phyloP scores from a whole-genome alignment of 1,284 basidiomycete species.

The Hypsizygus ulmarius region DNA sequence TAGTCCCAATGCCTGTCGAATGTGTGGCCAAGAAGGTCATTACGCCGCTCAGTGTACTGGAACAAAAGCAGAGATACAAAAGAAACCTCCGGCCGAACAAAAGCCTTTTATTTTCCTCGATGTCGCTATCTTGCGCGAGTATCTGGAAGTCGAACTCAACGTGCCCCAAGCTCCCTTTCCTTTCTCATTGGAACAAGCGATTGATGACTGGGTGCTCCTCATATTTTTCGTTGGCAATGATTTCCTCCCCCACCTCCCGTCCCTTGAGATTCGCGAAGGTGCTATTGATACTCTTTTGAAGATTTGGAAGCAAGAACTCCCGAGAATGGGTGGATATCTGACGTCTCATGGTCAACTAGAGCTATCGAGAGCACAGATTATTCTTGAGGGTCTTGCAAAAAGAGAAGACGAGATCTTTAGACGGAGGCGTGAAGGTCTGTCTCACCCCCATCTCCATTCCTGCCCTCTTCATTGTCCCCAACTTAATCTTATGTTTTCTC shows the following conservation, averaged over 20 bases:
- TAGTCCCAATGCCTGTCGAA: slow-evolving; percentile 77
- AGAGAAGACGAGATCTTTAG: slow-evolving; percentile 97
- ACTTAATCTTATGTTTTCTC: slow-evolving; percentile 19
- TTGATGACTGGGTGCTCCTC: slow-evolving; percentile 99
- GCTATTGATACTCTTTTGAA: slow-evolving; percentile 95
- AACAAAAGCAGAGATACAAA: slow-evolving; percentile 62
- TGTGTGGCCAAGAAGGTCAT: slow-evolving; percentile 94
- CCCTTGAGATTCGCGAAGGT: slow-evolving; percentile 97
- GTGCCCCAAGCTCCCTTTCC: slow-evolving; percentile 76
- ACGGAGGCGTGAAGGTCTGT: slow-evolving; percentile 85
- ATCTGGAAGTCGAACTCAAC: slow-evolving; percentile 94
- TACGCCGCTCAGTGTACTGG: slow-evolving; percentile 92
- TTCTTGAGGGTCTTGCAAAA: slow-evolving; percentile 90
- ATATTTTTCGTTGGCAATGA: slow-evolving; percentile 99
- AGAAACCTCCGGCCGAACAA: slow-evolving; percentile 70
- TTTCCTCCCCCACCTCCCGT: slow-evolving; percentile 97
- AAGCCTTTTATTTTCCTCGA: slow-evolving; percentile 99
- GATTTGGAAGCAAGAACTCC: slow-evolving; percentile 94
- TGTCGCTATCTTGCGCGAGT: slow-evolving; percentile 93
- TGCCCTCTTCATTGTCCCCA: slow-evolving; percentile 11
- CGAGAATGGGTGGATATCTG: slow-evolving; percentile 95
- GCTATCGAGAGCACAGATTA: slow-evolving; percentile 85
- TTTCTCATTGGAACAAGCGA: slow-evolving; percentile 95
- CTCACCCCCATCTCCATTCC: slow-evolving; percentile 23
- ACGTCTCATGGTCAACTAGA: slow-evolving; percentile 93